Percentiles rank a stretch among this genome's conserved stretches.
Conservation (phyloP, 164 flowering plant species). For the Vitis labrusca region DNA sequence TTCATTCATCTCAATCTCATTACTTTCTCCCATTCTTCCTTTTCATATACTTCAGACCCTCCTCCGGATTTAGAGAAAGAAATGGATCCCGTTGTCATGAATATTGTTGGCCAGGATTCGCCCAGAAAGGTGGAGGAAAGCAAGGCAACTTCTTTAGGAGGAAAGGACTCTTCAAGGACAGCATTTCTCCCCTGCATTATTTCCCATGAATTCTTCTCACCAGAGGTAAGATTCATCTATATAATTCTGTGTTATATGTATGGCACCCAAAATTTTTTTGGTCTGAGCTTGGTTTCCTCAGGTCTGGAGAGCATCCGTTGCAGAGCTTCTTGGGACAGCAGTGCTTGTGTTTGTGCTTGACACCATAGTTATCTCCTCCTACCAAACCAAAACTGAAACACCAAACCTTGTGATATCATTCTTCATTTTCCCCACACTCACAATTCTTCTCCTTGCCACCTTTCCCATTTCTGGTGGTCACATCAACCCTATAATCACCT, state of each 20-base stretch:
- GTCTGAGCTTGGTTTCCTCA: conserved; percentile 5
- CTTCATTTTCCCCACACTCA: conserved; percentile 29
- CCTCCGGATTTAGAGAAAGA: too few relatives aligned
- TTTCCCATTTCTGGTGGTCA: conserved; percentile 65
- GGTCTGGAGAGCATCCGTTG: conserved; percentile 62
- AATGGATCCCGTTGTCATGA: too few relatives aligned
- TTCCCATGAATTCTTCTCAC: conserved; percentile 3
- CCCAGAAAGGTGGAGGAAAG: too few relatives aligned
- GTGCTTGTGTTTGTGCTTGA: conserved; percentile 48
- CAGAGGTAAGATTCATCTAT: background rate
- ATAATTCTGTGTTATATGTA: too few relatives aligned
- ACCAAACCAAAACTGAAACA: conserved; percentile 28
- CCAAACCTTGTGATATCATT: conserved; percentile 44
- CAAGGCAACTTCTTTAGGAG: too few relatives aligned
- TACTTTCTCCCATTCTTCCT: too few relatives aligned
- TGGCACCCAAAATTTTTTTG: too few relatives aligned
- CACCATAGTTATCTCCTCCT: conserved; percentile 53
- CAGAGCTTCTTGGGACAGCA: conserved; percentile 57
- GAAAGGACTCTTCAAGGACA: background rate
- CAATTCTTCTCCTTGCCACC: conserved; percentile 50
- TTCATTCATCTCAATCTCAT: too few relatives aligned
- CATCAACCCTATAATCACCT: conserved; percentile 47
- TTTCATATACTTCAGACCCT: too few relatives aligned
- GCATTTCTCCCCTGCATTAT: conserved; percentile 1
- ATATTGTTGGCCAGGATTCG: too few relatives aligned